A percentile compares a stretch with the other conserved stretches of the same genome.
These are phyloP conservation scores for Ophiosphaerella narmari DNA, from an alignment of 2,329 filamentous ascomycete genomes.

Conservation along the genomic window DNA sequence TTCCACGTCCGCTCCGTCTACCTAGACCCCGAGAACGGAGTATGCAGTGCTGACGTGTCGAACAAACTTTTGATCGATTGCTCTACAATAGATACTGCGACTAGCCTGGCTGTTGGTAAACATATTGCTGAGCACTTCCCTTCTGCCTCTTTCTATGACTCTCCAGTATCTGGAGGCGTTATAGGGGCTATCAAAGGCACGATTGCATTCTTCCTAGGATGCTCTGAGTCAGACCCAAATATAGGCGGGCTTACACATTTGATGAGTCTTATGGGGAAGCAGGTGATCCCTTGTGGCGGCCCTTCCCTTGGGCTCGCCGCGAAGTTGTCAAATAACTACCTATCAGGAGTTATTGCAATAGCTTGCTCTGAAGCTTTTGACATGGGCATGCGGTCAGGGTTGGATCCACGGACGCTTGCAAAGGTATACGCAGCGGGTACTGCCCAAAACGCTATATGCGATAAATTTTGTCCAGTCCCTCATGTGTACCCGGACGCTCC, in stretches of 20 bases:
- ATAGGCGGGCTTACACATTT: constrained; percentile 51
- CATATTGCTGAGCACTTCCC: constrained; percentile 46
- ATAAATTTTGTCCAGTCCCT: constrained; percentile 58
- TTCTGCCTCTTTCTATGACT: constrained; percentile 56
- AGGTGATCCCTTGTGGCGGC: constrained; percentile 61
- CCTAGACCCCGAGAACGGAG: constrained; percentile 50
- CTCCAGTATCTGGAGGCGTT: constrained; percentile 59
- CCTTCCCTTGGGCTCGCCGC: constrained; percentile 61
- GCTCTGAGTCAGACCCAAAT: constrained; percentile 52
- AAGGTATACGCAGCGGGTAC: constrained; percentile 58
- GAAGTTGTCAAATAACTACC: constrained; percentile 67
- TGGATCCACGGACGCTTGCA: constrained; percentile 59
- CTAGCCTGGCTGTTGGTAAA: constrained; percentile 53
- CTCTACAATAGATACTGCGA: constrained; percentile 61
- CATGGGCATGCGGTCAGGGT: constrained; percentile 62
- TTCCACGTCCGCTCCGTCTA: constrained; percentile 58
- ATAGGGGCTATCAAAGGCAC: constrained; percentile 58
- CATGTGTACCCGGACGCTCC: constrained; percentile 56
- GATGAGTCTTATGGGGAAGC: constrained; percentile 58
- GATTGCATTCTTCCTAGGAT: constrained; percentile 62
- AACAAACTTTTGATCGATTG: constrained; percentile 59
- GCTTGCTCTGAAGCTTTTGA: constrained; percentile 63
- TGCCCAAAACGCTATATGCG: constrained; percentile 58
- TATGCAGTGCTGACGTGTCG: constrained; percentile 49
- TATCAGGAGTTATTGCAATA: constrained; percentile 63